Base-by-base conservation (phyloP, 139 green algal genomes). In the Pedinophyceae sp. region DNA sequence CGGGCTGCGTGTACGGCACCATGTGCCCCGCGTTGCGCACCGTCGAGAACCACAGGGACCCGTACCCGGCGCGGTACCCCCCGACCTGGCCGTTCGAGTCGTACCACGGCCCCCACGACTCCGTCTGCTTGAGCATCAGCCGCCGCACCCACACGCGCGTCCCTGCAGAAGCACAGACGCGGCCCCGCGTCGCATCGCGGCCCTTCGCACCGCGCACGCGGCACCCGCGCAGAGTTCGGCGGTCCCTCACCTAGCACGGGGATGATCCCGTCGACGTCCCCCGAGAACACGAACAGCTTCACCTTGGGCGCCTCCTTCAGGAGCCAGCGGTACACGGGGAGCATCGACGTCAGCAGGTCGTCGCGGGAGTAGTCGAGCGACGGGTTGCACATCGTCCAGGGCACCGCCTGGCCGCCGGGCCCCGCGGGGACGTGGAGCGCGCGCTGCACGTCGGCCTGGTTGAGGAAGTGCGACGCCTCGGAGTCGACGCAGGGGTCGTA, bases 191-290 rank as follows among this genome's bases (percentile, higher is more conserved):
- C n/a, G n/a, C n/a, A n/a, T n/a, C n/a, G n/a, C n/a, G n/a, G n/a
- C n/a, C n/a, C n/a, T n/a, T n/a, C n/a, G n/a, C n/a, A n/a, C n/a
- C n/a, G n/a, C n/a, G n/a, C n/a, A n/a, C n/a, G n/a, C n/a, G n/a
- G n/a, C n/a, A n/a, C n/a, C n/a, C n/a, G n/a, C n/a, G n/a, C n/a
- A n/a, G n/a, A n/a, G n/a, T n/a, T n/a, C n/a, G n/a, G n/a, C n/a
- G n/a, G n/a, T n/a, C n/a, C n/a, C n/a, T n/a, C n/a, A n/a, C 62
- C 62, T 6, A 62, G 71, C 49, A 69, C 64, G n/a, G 62, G 58
- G 10, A 69, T 34, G 26, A 69, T 60, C 4, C 53, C 64, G 46
- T 68, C 61, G 20, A 63, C 30, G 34, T 68, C 61, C 4, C 61
- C 61, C 2, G 25, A 46, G 39, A n/a, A 69, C 2, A 59, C 13